phyloP scores from a whole-genome alignment of 129 eudicot genomes.

The Chrysanthemum seticuspe region DNA sequence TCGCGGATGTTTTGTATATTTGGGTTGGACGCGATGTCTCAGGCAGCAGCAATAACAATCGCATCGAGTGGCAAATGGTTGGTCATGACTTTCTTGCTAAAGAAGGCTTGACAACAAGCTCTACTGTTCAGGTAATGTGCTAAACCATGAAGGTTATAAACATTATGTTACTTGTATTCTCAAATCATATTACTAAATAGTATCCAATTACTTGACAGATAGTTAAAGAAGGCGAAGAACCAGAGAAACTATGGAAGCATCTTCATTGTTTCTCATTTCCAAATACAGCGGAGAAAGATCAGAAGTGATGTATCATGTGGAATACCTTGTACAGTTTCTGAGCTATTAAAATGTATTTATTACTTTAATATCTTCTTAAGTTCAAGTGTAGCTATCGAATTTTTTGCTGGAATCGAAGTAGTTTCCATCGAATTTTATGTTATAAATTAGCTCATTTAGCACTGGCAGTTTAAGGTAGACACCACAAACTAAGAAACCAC shows the following conservation, averaged over 20 bases:
- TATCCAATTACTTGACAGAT: constrained; percentile 22
- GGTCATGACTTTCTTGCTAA: constrained; percentile 33
- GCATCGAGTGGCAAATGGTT: constrained; percentile 23
- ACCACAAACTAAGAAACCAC: constrained; percentile 8
- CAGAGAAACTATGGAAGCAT: constrained; percentile 42
- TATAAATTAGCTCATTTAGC: neutral
- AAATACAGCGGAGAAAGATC: constrained; percentile 26
- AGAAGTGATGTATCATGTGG: constrained; percentile 27
- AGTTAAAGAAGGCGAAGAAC: constrained; percentile 40
- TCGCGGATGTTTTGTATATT: constrained; percentile 20
- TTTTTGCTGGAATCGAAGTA: neutral
- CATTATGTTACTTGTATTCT: neutral
- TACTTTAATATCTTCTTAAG: constrained; percentile 8
- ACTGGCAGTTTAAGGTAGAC: neutral
- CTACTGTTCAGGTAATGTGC: constrained; percentile 35
- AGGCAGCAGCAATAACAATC: neutral
- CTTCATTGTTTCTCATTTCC: constrained; percentile 40
- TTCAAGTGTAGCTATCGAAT: neutral
- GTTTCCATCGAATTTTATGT: constrained; percentile 1
- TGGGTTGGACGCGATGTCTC: constrained; percentile 34
- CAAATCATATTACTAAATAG: constrained; percentile 12
- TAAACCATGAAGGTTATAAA: neutral
- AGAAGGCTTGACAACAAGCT: constrained; percentile 26
- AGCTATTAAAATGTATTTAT: constrained; percentile 22
- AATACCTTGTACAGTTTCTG: constrained; percentile 32